Evolutionary conservation across 73 alveolate species (phyloP).

Genomic region (Symbiodinium pilosum): DNA sequence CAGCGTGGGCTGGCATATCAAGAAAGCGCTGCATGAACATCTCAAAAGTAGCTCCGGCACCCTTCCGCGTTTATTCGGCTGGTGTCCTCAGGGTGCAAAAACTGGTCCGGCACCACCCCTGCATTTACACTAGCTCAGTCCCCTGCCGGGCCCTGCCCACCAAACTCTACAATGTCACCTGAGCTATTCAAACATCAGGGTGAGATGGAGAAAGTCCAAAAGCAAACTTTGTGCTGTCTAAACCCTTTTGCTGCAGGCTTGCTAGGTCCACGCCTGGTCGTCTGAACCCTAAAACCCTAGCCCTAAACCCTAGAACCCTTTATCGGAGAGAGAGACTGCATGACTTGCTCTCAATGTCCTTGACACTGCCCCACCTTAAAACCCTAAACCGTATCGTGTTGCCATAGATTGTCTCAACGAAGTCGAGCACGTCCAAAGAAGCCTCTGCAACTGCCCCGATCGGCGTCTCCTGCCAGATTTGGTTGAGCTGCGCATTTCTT

Average conservation of each 20-base stretch:
- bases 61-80: constrained; percentile 74
- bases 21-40: background rate
- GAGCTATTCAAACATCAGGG: background rate
- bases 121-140: background rate
- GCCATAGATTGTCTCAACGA: constrained; percentile 76
- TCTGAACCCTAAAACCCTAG: too few relatives aligned
- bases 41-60: too few relatives aligned
- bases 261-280: too few relatives aligned
- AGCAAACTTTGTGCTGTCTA: too few relatives aligned
- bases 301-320: too few relatives aligned
- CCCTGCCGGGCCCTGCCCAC: constrained; percentile 66
- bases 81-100: constrained; percentile 30
- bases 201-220: background rate
- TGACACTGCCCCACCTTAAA: too few relatives aligned
- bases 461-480: constrained; percentile 33
- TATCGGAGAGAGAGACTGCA: too few relatives aligned
- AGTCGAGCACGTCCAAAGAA: constrained; percentile 65
- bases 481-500: too few relatives aligned
- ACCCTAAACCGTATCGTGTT: background rate
- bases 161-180: constrained; percentile 88
- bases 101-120: too few relatives aligned
- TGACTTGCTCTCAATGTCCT: background rate
- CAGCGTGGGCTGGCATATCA: background rate
- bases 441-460: constrained; percentile 79
- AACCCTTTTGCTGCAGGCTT: too few relatives aligned